Evolutionary conservation across 2,329 filamentous ascomycete genomes (phyloP).

Genomic region (Niveomyces coronatus): DNA sequence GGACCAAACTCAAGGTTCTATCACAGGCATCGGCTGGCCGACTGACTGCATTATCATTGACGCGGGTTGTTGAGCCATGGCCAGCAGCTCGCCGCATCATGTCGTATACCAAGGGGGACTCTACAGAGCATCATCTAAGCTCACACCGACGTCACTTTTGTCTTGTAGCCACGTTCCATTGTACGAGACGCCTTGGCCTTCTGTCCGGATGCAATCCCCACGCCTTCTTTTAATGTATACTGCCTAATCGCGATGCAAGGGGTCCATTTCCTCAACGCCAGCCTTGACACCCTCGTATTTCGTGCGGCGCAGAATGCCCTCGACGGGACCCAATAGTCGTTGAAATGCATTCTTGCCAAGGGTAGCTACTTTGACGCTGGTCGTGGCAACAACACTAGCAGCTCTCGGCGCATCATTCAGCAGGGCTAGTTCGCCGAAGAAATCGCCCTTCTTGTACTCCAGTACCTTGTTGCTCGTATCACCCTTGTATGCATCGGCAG

Average conservation of each 20-base stretch:
- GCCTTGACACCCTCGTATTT: constrained; percentile 50
- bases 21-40: constrained; percentile 1
- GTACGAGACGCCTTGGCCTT: too few species aligned
- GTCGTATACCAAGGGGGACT: too few species aligned
- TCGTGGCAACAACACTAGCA: constrained; percentile 73
- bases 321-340: constrained; percentile 80
- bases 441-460: constrained; percentile 82
- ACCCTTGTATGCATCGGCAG: constrained; percentile 79
- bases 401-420: constrained; percentile 90
- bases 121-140: too few species aligned
- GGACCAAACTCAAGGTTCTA: constrained; percentile 1
- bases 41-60: constrained; percentile 1
- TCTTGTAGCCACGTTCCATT: too few species aligned
- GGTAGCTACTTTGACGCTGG: constrained; percentile 85
- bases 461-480: constrained; percentile 62
- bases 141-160: too few species aligned
- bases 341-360: constrained; percentile 93
- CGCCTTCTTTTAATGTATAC: background rate
- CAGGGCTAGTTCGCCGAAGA: constrained; percentile 91
- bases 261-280: constrained; percentile 58
- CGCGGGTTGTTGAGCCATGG: too few species aligned
- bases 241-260: constrained; percentile 36
- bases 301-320: constrained; percentile 84
- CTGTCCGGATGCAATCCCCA: background rate
- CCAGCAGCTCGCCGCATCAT: too few species aligned